A percentile compares a stretch with the other conserved stretches of the same genome.
These are phyloP conservation scores for Naganishia sp. DNA, from an alignment of 1,284 basidiomycete species.

Conservation along the genomic window DNA sequence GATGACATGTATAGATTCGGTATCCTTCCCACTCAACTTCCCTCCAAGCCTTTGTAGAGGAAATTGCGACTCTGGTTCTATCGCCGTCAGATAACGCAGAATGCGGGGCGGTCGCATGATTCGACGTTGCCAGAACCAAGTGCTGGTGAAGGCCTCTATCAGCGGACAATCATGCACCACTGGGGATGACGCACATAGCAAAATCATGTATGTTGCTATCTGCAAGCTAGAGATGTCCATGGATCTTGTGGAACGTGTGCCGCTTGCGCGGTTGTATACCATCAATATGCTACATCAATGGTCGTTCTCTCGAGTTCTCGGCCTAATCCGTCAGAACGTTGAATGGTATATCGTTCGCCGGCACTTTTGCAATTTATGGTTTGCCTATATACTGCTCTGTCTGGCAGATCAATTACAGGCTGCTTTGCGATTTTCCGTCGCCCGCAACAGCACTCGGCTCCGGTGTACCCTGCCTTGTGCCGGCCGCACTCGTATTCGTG, in stretches of 20 bases:
- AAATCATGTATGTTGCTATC: too few relatives aligned
- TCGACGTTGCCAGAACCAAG: slow-evolving; percentile 27
- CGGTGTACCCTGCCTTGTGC: slow-evolving; percentile 29
- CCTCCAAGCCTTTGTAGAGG: slow-evolving; percentile 75
- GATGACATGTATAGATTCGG: slow-evolving; percentile 58
- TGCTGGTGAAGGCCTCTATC: slow-evolving; percentile 27
- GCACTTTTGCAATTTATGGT: neutral
- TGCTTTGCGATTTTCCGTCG: slow-evolving; percentile 18
- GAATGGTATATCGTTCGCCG: neutral
- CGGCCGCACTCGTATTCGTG: slow-evolving; percentile 14
- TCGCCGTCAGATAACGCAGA: neutral
- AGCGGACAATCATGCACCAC: too few relatives aligned
- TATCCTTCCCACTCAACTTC: slow-evolving; percentile 84
- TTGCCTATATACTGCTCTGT: neutral
- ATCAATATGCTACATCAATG: neutral
- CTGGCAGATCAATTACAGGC: neutral
- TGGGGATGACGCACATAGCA: neutral
- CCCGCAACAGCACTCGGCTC: neutral
- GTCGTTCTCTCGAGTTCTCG: too few relatives aligned
- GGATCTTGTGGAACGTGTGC: too few relatives aligned
- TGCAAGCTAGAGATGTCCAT: too few relatives aligned
- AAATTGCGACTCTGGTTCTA: neutral
- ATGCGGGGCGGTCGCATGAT: neutral
- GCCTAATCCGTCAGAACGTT: too few relatives aligned
- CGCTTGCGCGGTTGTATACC: neutral